phyloP scores from a whole-genome alignment of 352 stramenopile genomes.

The Phytophthora tubulina region DNA sequence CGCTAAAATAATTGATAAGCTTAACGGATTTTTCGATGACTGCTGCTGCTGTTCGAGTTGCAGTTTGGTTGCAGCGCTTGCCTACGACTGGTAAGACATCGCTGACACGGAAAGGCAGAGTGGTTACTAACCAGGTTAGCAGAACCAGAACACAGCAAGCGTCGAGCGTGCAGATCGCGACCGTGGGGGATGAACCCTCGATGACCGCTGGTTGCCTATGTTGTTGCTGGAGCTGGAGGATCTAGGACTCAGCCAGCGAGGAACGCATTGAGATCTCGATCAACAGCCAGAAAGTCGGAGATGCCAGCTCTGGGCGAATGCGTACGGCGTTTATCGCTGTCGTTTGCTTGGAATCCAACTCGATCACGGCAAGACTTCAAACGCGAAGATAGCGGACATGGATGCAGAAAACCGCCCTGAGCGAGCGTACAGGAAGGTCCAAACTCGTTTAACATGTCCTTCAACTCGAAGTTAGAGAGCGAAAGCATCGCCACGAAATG shows the following conservation, averaged over 20 bases:
- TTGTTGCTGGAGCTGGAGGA: no score
- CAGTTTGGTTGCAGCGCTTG: background rate
- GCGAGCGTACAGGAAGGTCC: constrained; percentile 28
- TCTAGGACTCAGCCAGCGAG: no score
- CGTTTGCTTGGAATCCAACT: background rate
- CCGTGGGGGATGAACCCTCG: no score
- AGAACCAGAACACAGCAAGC: no score
- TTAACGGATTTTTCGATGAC: background rate
- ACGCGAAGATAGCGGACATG: constrained; percentile 10
- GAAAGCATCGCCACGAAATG: constrained; percentile 3
- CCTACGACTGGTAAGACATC: background rate
- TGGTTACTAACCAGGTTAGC: no score
- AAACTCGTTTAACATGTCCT: constrained; percentile 13
- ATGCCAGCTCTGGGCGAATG: no score
- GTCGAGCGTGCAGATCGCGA: no score
- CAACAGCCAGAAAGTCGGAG: no score
- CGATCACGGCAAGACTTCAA: background rate
- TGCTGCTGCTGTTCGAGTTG: background rate
- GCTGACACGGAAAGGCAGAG: no score
- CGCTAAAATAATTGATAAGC: background rate
- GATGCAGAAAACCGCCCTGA: background rate
- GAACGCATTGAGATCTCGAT: no score
- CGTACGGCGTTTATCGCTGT: constrained; percentile 1
- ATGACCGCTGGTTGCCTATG: no score
- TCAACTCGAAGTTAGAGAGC: constrained; percentile 14